These are phyloP conservation scores for Xylaria castorea DNA, from an alignment of 495 filamentous ascomycete genomes.

Conservation along the genomic window DNA sequence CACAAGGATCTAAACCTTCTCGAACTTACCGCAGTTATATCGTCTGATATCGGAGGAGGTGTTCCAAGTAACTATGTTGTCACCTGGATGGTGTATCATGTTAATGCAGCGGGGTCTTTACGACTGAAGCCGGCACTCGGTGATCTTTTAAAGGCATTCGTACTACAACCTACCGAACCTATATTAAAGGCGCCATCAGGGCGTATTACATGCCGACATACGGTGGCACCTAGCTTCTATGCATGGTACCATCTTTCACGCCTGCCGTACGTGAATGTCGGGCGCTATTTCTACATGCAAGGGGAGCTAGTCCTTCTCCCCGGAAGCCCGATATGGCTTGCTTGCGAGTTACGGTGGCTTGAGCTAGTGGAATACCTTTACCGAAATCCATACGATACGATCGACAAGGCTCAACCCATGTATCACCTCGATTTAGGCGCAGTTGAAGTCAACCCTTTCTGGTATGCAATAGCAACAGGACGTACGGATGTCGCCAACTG, in stretches of 20 bases:
- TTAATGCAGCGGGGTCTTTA: neutral
- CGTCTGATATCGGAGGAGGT: neutral
- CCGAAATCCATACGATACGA: neutral
- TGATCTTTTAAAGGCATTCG: neutral
- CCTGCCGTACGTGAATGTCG: neutral
- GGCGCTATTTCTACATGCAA: too few species aligned
- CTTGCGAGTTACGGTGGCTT: neutral
- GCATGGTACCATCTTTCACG: neutral
- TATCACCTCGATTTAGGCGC: too few species aligned
- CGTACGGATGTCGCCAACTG: neutral
- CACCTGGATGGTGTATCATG: neutral
- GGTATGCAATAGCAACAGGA: neutral
- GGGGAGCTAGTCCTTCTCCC: too few species aligned
- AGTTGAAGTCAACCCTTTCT: neutral
- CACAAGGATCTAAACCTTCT: neutral
- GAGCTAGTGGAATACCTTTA: slow-evolving; percentile 6
- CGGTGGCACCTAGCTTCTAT: neutral
- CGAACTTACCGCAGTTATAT: neutral
- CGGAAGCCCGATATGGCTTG: slow-evolving; percentile 11
- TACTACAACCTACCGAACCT: neutral
- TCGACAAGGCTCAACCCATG: neutral
- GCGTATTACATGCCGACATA: neutral
- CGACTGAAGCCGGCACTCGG: neutral
- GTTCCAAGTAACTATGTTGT: neutral
- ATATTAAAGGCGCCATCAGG: neutral